These are phyloP conservation scores for carrot (Daucus carota) DNA, from an alignment of 129 eudicot species.

Conservation along the genomic window DNA sequence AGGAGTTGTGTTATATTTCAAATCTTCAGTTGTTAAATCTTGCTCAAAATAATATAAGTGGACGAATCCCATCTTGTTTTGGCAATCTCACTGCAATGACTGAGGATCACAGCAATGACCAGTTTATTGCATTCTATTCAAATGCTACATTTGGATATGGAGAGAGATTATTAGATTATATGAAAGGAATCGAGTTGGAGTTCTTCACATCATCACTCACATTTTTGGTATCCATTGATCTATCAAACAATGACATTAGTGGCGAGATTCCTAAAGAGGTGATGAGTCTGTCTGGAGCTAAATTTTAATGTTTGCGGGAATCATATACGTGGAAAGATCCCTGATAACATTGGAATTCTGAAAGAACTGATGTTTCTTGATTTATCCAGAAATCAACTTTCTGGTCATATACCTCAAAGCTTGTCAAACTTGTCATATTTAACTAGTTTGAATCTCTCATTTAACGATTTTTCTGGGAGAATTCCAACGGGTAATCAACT, in stretches of 20 bases:
- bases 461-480: neutral
- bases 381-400: neutral
- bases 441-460: neutral
- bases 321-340: neutral
- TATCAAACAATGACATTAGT: neutral
- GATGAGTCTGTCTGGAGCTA: neutral
- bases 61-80: slow-evolving; percentile 7
- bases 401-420: slow-evolving; percentile 3
- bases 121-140: neutral
- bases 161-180: neutral
- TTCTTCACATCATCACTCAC: neutral
- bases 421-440: neutral
- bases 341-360: neutral
- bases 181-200: slow-evolving; percentile 2
- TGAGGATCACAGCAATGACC: neutral
- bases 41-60: slow-evolving; percentile 1
- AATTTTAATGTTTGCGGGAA: neutral
- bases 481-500: neutral
- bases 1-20: slow-evolving; percentile 3
- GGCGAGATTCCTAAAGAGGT: slow-evolving; percentile 4
- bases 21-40: neutral
- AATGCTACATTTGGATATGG: neutral
- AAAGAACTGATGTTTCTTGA: neutral
- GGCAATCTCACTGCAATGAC: neutral
- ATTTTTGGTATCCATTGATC: neutral